These are phyloP conservation scores for Talaromyces sp. DNA, from an alignment of 2,329 filamentous ascomycete species.

Conservation along the genomic window DNA sequence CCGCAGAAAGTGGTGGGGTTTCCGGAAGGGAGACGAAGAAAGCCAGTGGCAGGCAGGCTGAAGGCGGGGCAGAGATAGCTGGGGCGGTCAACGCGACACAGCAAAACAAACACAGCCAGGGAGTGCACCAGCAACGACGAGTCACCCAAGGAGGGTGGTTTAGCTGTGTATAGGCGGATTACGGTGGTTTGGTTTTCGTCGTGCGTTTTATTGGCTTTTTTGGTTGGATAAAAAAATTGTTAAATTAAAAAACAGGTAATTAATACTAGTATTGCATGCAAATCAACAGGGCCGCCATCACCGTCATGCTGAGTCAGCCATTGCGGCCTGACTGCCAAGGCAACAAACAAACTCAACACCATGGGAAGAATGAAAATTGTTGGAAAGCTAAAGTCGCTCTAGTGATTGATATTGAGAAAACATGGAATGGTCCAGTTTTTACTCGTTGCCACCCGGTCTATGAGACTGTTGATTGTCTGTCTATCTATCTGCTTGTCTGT, in stretches of 20 bases:
- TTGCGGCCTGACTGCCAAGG: neutral
- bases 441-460: neutral
- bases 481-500: too few relatives aligned
- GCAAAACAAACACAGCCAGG: neutral
- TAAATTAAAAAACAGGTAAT: neutral
- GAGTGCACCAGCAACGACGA: neutral
- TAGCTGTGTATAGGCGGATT: neutral
- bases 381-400: too few relatives aligned
- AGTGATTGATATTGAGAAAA: too few relatives aligned
- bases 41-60: slow-evolving; percentile 7
- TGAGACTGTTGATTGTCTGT: neutral
- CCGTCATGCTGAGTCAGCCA: slow-evolving; percentile 12
- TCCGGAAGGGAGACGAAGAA: slow-evolving; percentile 7
- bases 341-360: neutral
- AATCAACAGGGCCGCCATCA: neutral
- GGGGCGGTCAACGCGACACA: slow-evolving; percentile 10
- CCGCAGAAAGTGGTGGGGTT: slow-evolving; percentile 6
- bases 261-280: neutral
- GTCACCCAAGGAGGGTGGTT: neutral
- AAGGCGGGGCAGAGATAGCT: slow-evolving; percentile 13
- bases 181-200: neutral
- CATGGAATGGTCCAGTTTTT: too few relatives aligned
- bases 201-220: neutral
- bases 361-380: neutral
- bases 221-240: neutral